phyloP scores from a whole-genome alignment of 495 filamentous ascomycete genomes.

The Xylaria castorea region DNA sequence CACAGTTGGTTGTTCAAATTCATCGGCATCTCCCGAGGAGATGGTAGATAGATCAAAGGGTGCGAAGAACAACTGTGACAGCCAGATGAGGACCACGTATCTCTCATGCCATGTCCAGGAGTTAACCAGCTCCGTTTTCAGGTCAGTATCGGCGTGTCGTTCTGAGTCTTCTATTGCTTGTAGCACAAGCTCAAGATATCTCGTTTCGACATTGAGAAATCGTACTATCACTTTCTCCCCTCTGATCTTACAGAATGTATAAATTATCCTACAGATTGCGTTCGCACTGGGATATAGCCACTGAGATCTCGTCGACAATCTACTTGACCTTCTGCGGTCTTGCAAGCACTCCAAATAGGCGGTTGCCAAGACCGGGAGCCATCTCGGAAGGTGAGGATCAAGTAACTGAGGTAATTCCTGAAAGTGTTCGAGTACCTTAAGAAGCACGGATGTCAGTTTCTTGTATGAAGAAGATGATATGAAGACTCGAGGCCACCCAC shows the following conservation, averaged over 20 bases:
- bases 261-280: constrained; percentile 79
- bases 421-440: constrained; percentile 81
- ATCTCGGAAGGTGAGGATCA: constrained; percentile 80
- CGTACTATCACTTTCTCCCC: constrained; percentile 90
- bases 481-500: constrained; percentile 39
- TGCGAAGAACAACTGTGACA: constrained; percentile 89
- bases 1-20: constrained; percentile 41
- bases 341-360: constrained; percentile 75
- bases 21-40: constrained; percentile 63
- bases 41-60: constrained; percentile 91
- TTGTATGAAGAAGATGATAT: neutral
- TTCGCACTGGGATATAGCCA: constrained; percentile 65
- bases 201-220: constrained; percentile 88
- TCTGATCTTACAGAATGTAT: constrained; percentile 92
- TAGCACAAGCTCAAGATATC: constrained; percentile 79
- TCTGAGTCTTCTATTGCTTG: constrained; percentile 64
- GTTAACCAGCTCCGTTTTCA: constrained; percentile 29
- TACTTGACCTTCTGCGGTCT: constrained; percentile 43
- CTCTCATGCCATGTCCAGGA: constrained; percentile 81
- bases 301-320: constrained; percentile 43
- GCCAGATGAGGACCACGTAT: constrained; percentile 88
- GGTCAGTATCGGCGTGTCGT: constrained; percentile 24
- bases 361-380: constrained; percentile 74
- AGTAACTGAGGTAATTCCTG: constrained; percentile 96
- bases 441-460: constrained; percentile 6